Conservation (phyloP, 2,329 filamentous ascomycete species). For the Penicillium sp. region DNA sequence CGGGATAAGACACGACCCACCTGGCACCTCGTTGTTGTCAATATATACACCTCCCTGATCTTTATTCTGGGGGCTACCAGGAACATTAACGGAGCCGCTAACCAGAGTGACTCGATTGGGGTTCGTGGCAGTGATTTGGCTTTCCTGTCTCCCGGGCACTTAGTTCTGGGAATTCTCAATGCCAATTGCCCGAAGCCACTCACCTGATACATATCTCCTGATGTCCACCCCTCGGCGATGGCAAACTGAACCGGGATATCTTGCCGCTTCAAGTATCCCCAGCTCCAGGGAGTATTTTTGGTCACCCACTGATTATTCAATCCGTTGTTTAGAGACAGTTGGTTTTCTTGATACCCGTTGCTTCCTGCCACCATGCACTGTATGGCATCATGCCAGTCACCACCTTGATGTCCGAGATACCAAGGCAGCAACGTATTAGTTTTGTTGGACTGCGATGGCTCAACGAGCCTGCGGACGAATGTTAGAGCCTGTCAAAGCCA, state of each 20-base stretch:
- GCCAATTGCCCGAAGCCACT: background rate
- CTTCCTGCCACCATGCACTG: constrained; percentile 53
- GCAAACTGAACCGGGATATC: constrained; percentile 56
- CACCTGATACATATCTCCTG: constrained; percentile 56
- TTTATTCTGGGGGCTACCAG: constrained; percentile 44
- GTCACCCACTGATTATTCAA: constrained; percentile 54
- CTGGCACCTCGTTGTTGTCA: constrained; percentile 51
- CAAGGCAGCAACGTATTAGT: constrained; percentile 50
- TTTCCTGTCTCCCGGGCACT: constrained; percentile 37
- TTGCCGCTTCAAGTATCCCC: constrained; percentile 50
- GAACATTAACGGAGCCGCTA: constrained; percentile 52
- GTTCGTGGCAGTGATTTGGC: constrained; percentile 51
- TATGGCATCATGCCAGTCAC: constrained; percentile 49
- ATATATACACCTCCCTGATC: constrained; percentile 48
- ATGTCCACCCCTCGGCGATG: constrained; percentile 53
- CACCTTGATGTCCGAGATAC: constrained; percentile 55
- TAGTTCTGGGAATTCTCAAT: background rate
- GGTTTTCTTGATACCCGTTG: constrained; percentile 53
- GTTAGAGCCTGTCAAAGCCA: constrained; percentile 1
- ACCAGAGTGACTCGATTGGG: constrained; percentile 53
- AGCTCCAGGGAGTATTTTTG: constrained; percentile 53
- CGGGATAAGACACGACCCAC: constrained; percentile 23
- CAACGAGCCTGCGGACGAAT: constrained; percentile 32
- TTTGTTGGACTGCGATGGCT: constrained; percentile 38
- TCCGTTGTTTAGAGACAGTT: constrained; percentile 50